A percentile compares a stretch with the other conserved stretches of the same genome.
Conservation (phyloP, 2,329 filamentous ascomycete genomes). For the Epichloe elymi region DNA sequence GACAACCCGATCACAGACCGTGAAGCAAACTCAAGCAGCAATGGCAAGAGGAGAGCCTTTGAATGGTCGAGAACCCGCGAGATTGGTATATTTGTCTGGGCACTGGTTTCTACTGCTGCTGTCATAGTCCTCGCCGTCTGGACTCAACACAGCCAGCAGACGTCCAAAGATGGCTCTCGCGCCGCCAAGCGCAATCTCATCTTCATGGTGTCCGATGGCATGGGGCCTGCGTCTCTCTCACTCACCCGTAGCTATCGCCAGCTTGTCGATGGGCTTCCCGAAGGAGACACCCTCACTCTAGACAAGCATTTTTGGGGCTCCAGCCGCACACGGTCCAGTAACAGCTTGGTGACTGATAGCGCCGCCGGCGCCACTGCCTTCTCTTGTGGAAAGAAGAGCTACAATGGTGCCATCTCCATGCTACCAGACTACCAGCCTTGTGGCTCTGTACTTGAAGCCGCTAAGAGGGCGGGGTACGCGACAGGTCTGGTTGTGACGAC, state of each 20-base stretch:
- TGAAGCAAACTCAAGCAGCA: constrained; percentile 62
- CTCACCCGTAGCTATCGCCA: constrained; percentile 82
- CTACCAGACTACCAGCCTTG: constrained; percentile 76
- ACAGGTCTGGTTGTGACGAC: constrained; percentile 94
- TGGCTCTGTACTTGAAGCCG: constrained; percentile 85
- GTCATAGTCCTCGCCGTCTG: constrained; percentile 31
- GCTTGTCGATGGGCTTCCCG: constrained; percentile 57
- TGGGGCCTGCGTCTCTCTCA: constrained; percentile 85
- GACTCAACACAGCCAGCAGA: constrained; percentile 56
- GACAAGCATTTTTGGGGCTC: constrained; percentile 86
- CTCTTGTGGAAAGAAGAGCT: constrained; percentile 83
- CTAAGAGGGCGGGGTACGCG: constrained; percentile 79
- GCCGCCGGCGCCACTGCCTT: constrained; percentile 97
- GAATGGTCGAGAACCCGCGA: constrained; percentile 19
- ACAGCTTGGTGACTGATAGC: constrained; percentile 82
- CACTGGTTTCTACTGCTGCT: constrained; percentile 2
- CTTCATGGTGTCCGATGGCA: constrained; percentile 98
- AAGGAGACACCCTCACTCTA: constrained; percentile 61
- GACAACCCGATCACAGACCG: constrained; percentile 23
- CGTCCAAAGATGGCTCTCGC: constrained; percentile 23
- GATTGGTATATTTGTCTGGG: constrained; percentile 6
- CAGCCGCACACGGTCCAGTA: constrained; percentile 73
- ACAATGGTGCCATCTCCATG: constrained; percentile 91
- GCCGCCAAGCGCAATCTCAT: constrained; percentile 77
- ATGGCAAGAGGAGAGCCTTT: constrained; percentile 73